A percentile compares a stretch with the other conserved stretches of the same genome.
Conservation (phyloP, 177 flowering plant species). For the Vitis hybrid region DNA sequence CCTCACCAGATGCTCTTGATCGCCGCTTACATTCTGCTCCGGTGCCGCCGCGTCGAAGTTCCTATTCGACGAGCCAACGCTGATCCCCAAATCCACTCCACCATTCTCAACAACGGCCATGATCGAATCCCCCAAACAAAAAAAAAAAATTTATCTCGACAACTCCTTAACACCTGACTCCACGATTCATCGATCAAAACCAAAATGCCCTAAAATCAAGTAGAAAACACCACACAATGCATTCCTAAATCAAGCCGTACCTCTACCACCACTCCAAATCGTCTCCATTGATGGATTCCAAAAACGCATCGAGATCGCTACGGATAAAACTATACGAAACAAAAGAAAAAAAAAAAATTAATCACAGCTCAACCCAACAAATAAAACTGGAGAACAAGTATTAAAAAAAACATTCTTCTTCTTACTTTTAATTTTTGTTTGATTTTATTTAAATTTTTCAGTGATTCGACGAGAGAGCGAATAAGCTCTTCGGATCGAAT, state of each 20-base stretch:
- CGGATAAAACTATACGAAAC: constrained; percentile 20
- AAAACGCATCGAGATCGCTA: constrained; percentile 16
- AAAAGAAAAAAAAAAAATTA: not conserved
- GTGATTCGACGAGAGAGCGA: not conserved
- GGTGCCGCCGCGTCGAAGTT: constrained; percentile 22
- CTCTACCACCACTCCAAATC: constrained; percentile 15
- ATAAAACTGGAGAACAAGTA: not conserved
- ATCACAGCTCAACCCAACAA: too few species aligned
- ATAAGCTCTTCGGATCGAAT: constrained; percentile 13
- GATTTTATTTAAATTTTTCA: not conserved
- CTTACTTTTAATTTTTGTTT: not conserved
- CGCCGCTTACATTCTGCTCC: constrained; percentile 19
- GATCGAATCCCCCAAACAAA: constrained; percentile 10
- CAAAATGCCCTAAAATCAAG: not conserved
- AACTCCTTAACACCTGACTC: not conserved
- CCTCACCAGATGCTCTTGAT: constrained; percentile 28
- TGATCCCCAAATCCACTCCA: constrained; percentile 36
- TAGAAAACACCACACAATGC: not conserved
- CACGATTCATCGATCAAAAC: not conserved
- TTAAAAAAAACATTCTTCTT: not conserved
- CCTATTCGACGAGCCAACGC: constrained; percentile 28
- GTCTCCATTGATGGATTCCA: constrained; percentile 17
- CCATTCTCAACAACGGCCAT: constrained; percentile 73
- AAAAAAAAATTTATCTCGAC: not conserved
- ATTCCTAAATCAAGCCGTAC: not conserved